Evolutionary conservation across 805 yeast species (phyloP), one percentile per base, ranked within the genome.

Genomic region (Zygotorulaspora danielsina): DNA sequence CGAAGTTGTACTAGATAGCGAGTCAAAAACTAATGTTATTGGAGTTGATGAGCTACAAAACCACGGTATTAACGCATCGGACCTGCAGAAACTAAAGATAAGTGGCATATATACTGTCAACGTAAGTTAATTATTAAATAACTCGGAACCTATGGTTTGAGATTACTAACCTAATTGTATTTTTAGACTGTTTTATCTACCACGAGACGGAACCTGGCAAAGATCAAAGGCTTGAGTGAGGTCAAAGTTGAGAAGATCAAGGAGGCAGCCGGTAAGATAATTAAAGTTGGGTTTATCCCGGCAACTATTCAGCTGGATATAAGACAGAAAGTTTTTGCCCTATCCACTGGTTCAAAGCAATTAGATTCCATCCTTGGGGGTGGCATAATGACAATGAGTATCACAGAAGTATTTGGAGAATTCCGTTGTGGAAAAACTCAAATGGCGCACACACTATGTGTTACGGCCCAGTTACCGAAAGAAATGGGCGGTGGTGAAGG

Each of bases 341-440:
- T 83, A 13, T 77, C 88, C 1, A 82, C 89, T 0, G 90, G 90
- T 0, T 75, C 84, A 8, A 80, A 76, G 53, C 79, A 79, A 39
- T 67, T 83, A 35, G 87, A 83, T 54, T 71, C 78, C 4, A 67
- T 81, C 17, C 63, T 83, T 9, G 88, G 88, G 9, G 90, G 88
- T 6, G 89, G 90, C 0, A 67, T 83, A 29, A 80, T 78, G 66
- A 79, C 89, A 0, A 85, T 84, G 69, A 75, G 84, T 21, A 78
- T 82, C 38, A 81, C 88, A 0, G 90, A 83, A 57, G 86, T 81
- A 0, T 83, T 80, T 64, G 90, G 90, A 1, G 90, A 83, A 51
- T 83, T 79, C 50, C 67, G 90, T 55, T 82, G 89, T 40, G 90
- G 90, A 28, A 83, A 83, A 54, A 81, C 89, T n/a, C 90, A 83